Base-by-base conservation (phyloP, 148 eudicot species). In the Rhododendron vialii region DNA sequence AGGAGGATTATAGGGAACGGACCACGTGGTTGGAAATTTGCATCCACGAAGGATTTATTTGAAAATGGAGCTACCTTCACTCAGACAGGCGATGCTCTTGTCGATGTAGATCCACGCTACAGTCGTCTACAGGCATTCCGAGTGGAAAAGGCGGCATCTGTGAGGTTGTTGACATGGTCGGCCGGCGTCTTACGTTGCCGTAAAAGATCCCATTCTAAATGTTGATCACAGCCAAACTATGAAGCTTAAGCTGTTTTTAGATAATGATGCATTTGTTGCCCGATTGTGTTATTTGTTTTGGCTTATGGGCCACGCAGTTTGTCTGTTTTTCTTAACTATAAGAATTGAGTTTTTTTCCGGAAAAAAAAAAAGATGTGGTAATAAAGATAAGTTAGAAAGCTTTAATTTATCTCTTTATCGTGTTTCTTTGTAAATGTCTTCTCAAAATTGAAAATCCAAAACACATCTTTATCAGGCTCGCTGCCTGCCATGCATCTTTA, bases 11-110 rank as follows among this genome's bases (percentile, higher is more conserved):
- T 83, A 45, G 84, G 79, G 13, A 78, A 35, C 4, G 91, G 87
- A 41, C 84, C 43, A 79, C 73, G 8, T 1, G 38, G 76, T 5
- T 89, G 87, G 85, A 91, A 91, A 20, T 92, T 94, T 76, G 86
- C 83, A 57, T 93, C 96, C 0, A 90, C 92, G 5, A 88, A 92
- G 3, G 98, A 96, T 85, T 84, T 89, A 36, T 92, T 94, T 59
- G 98, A 94, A 84, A 96, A 96, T 73, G 98, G 98, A 90, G 98
- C 95, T 24, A 73, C 83, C 51, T 93, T 94, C 86, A 90, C 63
- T 20, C 83, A 88, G 80, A 83, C 90, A 9, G 48, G 78, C 30
- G 41, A 71, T 14, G 82, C 45, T 17, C 88, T 83, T 53, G 86
- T 80, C 41, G 81, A 87, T 24, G 79, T 91, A 82, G 93, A 86